phyloP scores from a whole-genome alignment of 768 basidiomycete genomes.

The Podaxis sp. region DNA sequence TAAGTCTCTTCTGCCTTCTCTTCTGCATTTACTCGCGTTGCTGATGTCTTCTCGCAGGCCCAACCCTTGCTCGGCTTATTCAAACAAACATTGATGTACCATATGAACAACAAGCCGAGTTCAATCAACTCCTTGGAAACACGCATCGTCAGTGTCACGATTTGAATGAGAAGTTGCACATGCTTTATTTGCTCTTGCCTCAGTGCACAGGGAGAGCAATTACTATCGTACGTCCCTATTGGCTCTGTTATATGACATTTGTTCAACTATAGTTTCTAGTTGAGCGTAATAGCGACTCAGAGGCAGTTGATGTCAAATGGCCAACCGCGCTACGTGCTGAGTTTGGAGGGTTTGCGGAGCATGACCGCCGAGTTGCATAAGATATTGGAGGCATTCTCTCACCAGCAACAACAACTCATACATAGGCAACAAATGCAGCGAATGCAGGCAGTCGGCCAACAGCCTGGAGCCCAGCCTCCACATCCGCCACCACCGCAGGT shows the following conservation, averaged over 20 bases:
- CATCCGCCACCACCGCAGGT: slow-evolving; percentile 10
- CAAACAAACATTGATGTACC: slow-evolving; percentile 32
- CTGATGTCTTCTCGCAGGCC: slow-evolving; percentile 5
- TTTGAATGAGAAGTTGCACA: slow-evolving; percentile 45
- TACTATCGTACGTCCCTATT: slow-evolving; percentile 43
- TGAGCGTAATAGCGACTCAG: slow-evolving; percentile 42
- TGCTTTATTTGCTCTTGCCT: slow-evolving; percentile 42
- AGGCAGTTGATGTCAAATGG: slow-evolving; percentile 30
- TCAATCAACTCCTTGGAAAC: slow-evolving; percentile 44
- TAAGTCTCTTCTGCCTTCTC: slow-evolving; percentile 12
- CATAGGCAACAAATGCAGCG: slow-evolving; percentile 4
- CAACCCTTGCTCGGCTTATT: background rate
- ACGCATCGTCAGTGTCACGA: slow-evolving; percentile 40
- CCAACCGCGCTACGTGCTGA: slow-evolving; percentile 38
- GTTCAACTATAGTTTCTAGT: slow-evolving; percentile 25
- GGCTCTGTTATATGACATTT: background rate
- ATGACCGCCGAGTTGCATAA: slow-evolving; percentile 45
- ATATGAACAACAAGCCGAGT: slow-evolving; percentile 51
- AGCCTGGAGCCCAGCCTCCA: slow-evolving; percentile 12
- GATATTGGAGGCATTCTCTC: slow-evolving; percentile 27
- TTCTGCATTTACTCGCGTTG: background rate
- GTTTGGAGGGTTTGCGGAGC: slow-evolving; percentile 32
- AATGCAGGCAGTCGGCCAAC: slow-evolving; percentile 14
- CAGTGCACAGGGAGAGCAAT: slow-evolving; percentile 44
- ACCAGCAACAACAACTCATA: slow-evolving; percentile 17